Conservation (phyloP, 768 basidiomycete genomes). For the Suillus subalutaceus region DNA sequence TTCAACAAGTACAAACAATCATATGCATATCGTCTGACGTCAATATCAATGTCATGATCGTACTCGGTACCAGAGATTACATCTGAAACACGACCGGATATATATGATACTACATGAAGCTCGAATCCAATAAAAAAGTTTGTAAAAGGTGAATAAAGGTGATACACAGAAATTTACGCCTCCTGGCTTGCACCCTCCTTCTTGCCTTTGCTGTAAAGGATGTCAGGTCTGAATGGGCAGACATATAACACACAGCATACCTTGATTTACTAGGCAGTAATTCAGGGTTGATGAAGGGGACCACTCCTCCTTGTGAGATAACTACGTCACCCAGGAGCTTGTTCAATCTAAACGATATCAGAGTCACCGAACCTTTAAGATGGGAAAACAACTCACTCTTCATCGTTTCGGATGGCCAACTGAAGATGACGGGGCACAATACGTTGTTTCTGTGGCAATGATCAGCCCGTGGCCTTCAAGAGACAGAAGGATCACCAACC, state of each 20-base stretch:
- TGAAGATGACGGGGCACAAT: slow-evolving; percentile 93
- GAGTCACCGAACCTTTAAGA: not conserved
- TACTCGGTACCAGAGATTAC: not conserved
- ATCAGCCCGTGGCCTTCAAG: not conserved
- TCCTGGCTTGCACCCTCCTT: slow-evolving; percentile 37
- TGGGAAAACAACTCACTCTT: slow-evolving; percentile 54
- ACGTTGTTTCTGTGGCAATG: slow-evolving; percentile 70
- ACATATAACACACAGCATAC: slow-evolving; percentile 16
- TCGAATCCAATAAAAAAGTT: slow-evolving; percentile 33
- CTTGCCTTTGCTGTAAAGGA: slow-evolving; percentile 33
- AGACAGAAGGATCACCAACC: slow-evolving; percentile 17
- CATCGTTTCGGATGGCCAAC: slow-evolving; percentile 90
- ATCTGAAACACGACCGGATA: slow-evolving; percentile 11
- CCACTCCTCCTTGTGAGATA: slow-evolving; percentile 91
- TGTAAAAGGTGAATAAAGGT: slow-evolving; percentile 21
- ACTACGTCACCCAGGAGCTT: slow-evolving; percentile 84
- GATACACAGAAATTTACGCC: slow-evolving; percentile 23
- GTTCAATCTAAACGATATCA: slow-evolving; percentile 51
- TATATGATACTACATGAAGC: slow-evolving; percentile 30
- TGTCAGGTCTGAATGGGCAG: slow-evolving; percentile 11
- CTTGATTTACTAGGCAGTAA: slow-evolving; percentile 35
- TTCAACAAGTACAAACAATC: slow-evolving; percentile 3
- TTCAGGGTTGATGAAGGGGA: slow-evolving; percentile 64
- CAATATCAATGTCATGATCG: not conserved
- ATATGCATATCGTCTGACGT: not conserved